Base-by-base conservation (phyloP, 257 asterid species). In the Fraxinus quadrangulata region DNA sequence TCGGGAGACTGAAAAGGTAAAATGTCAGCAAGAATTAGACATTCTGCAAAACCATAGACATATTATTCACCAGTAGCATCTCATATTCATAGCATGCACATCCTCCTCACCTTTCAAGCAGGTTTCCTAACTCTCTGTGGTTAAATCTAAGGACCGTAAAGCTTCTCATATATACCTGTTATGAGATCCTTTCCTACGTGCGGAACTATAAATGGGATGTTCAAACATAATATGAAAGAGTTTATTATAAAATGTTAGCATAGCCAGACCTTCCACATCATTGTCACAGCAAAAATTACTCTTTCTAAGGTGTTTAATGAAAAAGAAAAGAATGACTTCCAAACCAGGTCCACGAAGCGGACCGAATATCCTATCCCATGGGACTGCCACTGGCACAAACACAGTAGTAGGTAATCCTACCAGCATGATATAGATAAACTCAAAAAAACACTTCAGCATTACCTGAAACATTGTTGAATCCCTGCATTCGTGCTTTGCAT, bases 381-480 rank as follows among this genome's bases (percentile, higher is more conserved):
- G 70, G 80, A 75, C 72, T 24, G 69, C 75, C 47, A 72, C 23
- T n/a, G 16, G n/a, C 67, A 84, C 61, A 17, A 4, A 54, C 36
- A 74, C 37, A 68, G 11, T 39, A 61, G 47, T 23, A 72, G 74
- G 54, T 79, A 72, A 77, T 74, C 56, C 63, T 78, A 79, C 70
- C 74, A 33, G 63, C 72, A 81, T 66, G 54, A 63, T 14, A 75
- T 19, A 68, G 73, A 75, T 68, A 73, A 84, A 65, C 71, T 74
- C 10, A 33, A 24, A 66, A 42, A 70, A 77, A 61, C 26, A 73
- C 47, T 81, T 74, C 36, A 24, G 72, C 78, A 68, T 85, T 80
- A 93, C 99, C 98, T 91, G 97, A 85, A 93, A 80, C 73, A 86
- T 75, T 40, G 98, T 91, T 78, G 98, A 87, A 87, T 95, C 98